phyloP scores from a whole-genome alignment of 2,329 filamentous ascomycete genomes.

The Colletotrichum somersetense region DNA sequence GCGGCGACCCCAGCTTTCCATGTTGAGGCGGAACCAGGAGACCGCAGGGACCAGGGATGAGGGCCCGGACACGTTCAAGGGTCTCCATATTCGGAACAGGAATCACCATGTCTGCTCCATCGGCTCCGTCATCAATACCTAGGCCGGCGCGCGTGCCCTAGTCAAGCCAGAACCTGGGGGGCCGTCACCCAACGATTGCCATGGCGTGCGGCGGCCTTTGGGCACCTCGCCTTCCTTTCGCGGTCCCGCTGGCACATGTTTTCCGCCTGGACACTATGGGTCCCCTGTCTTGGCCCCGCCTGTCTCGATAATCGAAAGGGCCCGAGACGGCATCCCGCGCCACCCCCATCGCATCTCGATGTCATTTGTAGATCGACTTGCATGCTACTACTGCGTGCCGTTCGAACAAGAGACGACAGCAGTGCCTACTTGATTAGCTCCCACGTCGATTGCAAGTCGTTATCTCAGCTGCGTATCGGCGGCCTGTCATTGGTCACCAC shows the following conservation, averaged over 20 bases:
- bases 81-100: slow-evolving; percentile 35
- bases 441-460: slow-evolving; percentile 6
- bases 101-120: slow-evolving; percentile 27
- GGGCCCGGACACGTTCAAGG: neutral
- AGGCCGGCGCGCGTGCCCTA: slow-evolving; percentile 36
- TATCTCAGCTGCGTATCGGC: slow-evolving; percentile 20
- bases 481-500: slow-evolving; percentile 27
- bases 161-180: too few relatives aligned
- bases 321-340: neutral
- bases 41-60: slow-evolving; percentile 19
- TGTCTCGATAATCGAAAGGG: slow-evolving; percentile 15
- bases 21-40: slow-evolving; percentile 19
- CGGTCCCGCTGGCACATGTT: slow-evolving; percentile 37
- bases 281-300: neutral
- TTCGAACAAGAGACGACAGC: slow-evolving; percentile 11
- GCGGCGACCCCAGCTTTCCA: slow-evolving; percentile 30
- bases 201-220: slow-evolving; percentile 26
- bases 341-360: slow-evolving; percentile 21
- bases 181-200: slow-evolving; percentile 39
- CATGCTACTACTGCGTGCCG: slow-evolving; percentile 27
- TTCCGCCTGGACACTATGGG: slow-evolving; percentile 30
- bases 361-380: slow-evolving; percentile 32
- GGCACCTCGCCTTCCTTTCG: neutral
- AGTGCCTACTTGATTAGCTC: neutral
- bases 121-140: slow-evolving; percentile 28